phyloP scores from a whole-genome alignment of 805 yeast species.

The Yamadazyma akitaensis region DNA sequence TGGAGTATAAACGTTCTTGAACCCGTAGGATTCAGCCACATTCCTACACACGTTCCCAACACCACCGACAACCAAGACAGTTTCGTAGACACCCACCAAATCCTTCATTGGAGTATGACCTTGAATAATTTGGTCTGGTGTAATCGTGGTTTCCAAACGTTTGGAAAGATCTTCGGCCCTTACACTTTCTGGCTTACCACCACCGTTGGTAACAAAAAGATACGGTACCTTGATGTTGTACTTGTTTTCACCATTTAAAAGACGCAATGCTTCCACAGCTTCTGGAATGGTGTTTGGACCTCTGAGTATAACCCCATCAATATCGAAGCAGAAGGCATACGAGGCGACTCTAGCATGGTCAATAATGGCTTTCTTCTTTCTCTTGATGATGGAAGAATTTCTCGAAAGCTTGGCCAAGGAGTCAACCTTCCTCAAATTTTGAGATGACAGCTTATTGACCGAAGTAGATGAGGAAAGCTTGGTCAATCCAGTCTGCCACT shows the following conservation, averaged over 20 bases:
- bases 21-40: slow-evolving; percentile 82
- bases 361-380: slow-evolving; percentile 50
- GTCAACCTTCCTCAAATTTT: slow-evolving; percentile 41
- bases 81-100: slow-evolving; percentile 61
- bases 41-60: slow-evolving; percentile 79
- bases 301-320: slow-evolving; percentile 84
- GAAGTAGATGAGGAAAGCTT: slow-evolving; percentile 36
- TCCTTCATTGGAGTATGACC: slow-evolving; percentile 95
- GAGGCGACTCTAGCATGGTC: slow-evolving; percentile 75
- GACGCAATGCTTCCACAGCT: slow-evolving; percentile 66
- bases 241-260: slow-evolving; percentile 74
- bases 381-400: slow-evolving; percentile 43
- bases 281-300: slow-evolving; percentile 84
- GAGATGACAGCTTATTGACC: slow-evolving; percentile 30
- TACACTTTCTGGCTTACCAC: slow-evolving; percentile 77
- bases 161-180: slow-evolving; percentile 69
- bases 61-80: slow-evolving; percentile 87
- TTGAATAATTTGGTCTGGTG: slow-evolving; percentile 80
- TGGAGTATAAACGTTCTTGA: slow-evolving; percentile 77
- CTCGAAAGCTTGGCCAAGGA: slow-evolving; percentile 44
- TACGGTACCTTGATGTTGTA: slow-evolving; percentile 79
- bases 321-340: slow-evolving; percentile 89
- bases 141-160: slow-evolving; percentile 57
- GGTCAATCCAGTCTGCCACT: slow-evolving; percentile 54
- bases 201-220: slow-evolving; percentile 87